Evolutionary conservation across 1,284 basidiomycete species (phyloP), one percentile per base, ranked within the genome.

Genomic region (Hypsizygus ulmarius): DNA sequence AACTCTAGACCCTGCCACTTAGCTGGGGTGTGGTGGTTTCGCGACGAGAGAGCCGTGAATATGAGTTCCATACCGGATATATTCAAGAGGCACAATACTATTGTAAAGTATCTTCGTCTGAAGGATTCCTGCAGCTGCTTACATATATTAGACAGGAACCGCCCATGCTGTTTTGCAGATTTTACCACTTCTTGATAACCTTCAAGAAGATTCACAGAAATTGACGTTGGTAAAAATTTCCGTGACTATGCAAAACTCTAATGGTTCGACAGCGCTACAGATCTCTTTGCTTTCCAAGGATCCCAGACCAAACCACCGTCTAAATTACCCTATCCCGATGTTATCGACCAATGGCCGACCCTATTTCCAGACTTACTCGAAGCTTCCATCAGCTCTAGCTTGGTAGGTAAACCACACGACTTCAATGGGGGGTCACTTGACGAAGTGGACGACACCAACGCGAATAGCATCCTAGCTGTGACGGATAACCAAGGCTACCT

Each of bases 221-320:
- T 62, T 80, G 54, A 82, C 81, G 87, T 89, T 55, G 50, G 68
- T 66, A 45, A 28, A 33, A 39, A 50, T 37, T 39, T 39, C 39
- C 25, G 35, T 53, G 43, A 64, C 48, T 15, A 19, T 37, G 49
- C 19, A 43, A 44, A 28, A 38, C 41, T 41, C 54, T 47, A 47
- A 47, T 12, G 32, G 44, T 48, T 35, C 33, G 39, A 43, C 61
- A 90, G 87, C 49, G 81, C 83, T 8, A 82, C 79, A 45, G 84
- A 90, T 64, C 64, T 89, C 32, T 90, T 90, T 61, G 83, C 84
- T 30, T 90, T 90, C 60, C 82, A 87, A 65, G 81, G 80, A 27
- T 77, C 77, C 7, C 79, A 82, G 48, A 77, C 77, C 9, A 74
- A 72, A 33, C 53, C 69, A 32, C 59, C 64, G 28, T 64, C 66